Evolutionary conservation across 371 early-diverging fungal genomes (phyloP), one percentile per base, ranked within the genome.

Genomic region (Mycotypha africana): DNA sequence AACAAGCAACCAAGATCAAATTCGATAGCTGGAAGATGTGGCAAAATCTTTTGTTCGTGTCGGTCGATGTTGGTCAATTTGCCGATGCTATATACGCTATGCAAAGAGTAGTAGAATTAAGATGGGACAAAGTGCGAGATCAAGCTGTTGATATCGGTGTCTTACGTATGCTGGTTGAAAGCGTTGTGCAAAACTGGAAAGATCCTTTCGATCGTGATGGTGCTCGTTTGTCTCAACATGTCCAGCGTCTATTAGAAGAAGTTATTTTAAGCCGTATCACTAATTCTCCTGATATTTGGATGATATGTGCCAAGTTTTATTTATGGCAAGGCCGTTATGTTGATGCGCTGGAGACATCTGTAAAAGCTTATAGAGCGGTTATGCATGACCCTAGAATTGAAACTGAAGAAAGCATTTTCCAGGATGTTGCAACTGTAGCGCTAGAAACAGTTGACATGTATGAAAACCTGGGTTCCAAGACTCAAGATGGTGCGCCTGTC

Each of bases 21-120:
- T 82, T 68, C 57, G 93, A 93, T 30, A 83, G 74, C 47, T 89
- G 89, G 84, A 86, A 84, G 53, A 91, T 97, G 55, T 96, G 97
- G 97, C 80, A 88, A 35, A 97, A 97, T 67, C 81, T 85, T 44
- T 60, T 96, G 74, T 81, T 82, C 45, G 77, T 82, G 3, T 78
- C 88, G 16, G 46, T 89, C 26, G 88, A 89, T 51, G 56, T 95
- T 14, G 89, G 88, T 12, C 81, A 89, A 49, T 84, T 91, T 51
- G 56, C 82, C 19, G 88, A 91, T 53, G 88, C 93, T 4, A 87
- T 96, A 34, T 85, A 77, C 32, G 90, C 97, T 14, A 83, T 95
- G 86, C 76, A 78, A 15, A 80, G 86, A 39, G 57, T 97, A 2
- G 79, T 95, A 4, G 91, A 90, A 38, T 60, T 92, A 43, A 66